Evolutionary conservation across 73 alveolate species (phyloP).

Genomic region (Stentor coeruleus): DNA sequence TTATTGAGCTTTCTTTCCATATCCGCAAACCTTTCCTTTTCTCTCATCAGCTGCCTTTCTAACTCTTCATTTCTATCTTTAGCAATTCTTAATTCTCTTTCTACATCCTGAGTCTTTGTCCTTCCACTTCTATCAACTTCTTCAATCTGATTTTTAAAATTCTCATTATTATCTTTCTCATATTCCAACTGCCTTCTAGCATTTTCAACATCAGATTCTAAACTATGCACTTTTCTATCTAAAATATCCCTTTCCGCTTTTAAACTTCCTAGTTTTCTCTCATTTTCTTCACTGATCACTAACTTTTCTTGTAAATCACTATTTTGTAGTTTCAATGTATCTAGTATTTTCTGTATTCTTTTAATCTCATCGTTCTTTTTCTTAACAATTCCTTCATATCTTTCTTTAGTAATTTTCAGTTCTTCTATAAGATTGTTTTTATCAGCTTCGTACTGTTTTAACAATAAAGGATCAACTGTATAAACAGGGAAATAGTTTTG

Average conservation of each 20-base stretch:
- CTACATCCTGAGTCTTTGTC: conserved; percentile 8
- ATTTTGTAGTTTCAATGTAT: neutral
- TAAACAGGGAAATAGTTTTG: neutral
- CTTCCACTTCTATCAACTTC: neutral
- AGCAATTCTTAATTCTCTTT: neutral
- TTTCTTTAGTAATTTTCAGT: neutral
- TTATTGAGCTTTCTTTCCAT: neutral
- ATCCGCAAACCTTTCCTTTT: neutral
- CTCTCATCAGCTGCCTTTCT: neutral
- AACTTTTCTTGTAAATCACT: neutral
- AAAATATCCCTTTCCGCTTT: conserved; percentile 16
- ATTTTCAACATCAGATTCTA: neutral
- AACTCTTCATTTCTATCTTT: conserved; percentile 18
- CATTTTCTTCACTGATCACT: neutral
- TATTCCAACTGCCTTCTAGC: neutral
- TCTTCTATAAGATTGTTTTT: neutral
- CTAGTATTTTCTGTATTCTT: neutral
- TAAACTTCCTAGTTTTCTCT: neutral
- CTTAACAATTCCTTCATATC: neutral
- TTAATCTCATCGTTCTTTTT: conserved; percentile 14
- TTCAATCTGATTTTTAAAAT: neutral
- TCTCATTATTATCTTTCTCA: neutral
- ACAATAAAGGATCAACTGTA: neutral
- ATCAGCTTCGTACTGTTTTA: neutral
- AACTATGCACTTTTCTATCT: neutral